phyloP scores from a whole-genome alignment of 2,329 filamentous ascomycete genomes.

The Aspergillus hortae region DNA sequence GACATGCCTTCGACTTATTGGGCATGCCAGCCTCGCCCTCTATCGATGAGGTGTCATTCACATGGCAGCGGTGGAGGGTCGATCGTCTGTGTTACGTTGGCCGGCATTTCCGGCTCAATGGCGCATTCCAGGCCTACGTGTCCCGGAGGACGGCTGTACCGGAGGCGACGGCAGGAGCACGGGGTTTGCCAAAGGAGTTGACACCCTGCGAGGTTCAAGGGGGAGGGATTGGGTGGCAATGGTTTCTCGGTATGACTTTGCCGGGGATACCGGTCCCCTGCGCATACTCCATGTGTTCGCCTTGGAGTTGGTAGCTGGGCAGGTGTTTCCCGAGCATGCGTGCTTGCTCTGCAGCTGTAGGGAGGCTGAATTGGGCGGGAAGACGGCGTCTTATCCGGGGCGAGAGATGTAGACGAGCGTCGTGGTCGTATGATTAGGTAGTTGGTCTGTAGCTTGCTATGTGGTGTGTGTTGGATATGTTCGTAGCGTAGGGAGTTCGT shows the following conservation, averaged over 20 bases:
- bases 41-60: constrained; percentile 6
- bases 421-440: too few species aligned
- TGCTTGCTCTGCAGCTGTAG: too few species aligned
- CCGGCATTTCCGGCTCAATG: constrained; percentile 2
- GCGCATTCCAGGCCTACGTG: constrained; percentile 1
- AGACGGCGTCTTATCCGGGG: too few species aligned
- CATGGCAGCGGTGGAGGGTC: constrained; percentile 2
- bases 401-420: too few species aligned
- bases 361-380: too few species aligned
- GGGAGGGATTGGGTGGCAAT: background rate
- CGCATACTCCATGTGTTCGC: too few species aligned
- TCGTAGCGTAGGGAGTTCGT: too few species aligned
- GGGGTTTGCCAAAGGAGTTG: background rate
- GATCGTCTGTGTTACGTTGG: background rate
- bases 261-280: too few species aligned
- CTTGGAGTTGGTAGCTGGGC: too few species aligned
- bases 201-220: background rate
- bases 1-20: background rate
- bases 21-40: background rate
- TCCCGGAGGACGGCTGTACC: background rate
- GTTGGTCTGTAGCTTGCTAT: too few species aligned
- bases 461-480: too few species aligned
- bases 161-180: background rate
- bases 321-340: too few species aligned
- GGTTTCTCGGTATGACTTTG: background rate